phyloP scores from a whole-genome alignment of 805 yeast genomes.

The Torulaspora franciscae region DNA sequence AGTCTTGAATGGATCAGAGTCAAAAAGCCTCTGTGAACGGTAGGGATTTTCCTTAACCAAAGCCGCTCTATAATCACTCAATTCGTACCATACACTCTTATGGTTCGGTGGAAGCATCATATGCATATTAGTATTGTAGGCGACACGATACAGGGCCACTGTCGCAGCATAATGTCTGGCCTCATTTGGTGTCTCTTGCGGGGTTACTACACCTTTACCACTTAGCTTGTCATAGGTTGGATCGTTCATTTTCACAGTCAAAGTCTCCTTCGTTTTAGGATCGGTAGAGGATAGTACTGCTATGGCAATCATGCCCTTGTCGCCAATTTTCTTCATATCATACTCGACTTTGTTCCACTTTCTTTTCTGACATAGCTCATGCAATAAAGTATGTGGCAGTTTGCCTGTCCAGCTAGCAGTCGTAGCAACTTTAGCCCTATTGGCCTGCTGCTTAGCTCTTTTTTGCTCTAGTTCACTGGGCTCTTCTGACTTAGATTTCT shows the following conservation, averaged over 20 bases:
- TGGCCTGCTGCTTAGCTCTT: slow-evolving; percentile 30
- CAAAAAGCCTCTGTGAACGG: slow-evolving; percentile 51
- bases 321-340: slow-evolving; percentile 53
- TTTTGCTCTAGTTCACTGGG: slow-evolving; percentile 14
- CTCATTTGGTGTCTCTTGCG: slow-evolving; percentile 79
- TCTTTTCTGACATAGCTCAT: slow-evolving; percentile 80
- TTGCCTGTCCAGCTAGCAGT: slow-evolving; percentile 92
- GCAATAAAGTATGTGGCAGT: slow-evolving; percentile 76
- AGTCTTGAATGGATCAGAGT: slow-evolving; percentile 71
- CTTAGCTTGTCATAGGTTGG: slow-evolving; percentile 41
- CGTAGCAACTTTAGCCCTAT: slow-evolving; percentile 53
- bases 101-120: slow-evolving; percentile 85
- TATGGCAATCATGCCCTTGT: slow-evolving; percentile 58
- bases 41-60: slow-evolving; percentile 43
- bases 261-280: slow-evolving; percentile 70
- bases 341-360: slow-evolving; percentile 87
- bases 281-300: slow-evolving; percentile 66
- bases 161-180: slow-evolving; percentile 92
- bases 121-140: slow-evolving; percentile 75
- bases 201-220: slow-evolving; percentile 45
- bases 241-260: slow-evolving; percentile 51
- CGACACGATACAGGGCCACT: slow-evolving; percentile 72
- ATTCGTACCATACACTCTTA: slow-evolving; percentile 67
- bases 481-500: slow-evolving; percentile 17
- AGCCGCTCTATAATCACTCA: slow-evolving; percentile 56